phyloP scores from a whole-genome alignment of 2,329 filamentous ascomycete genomes.

The Xylaria sp. region DNA sequence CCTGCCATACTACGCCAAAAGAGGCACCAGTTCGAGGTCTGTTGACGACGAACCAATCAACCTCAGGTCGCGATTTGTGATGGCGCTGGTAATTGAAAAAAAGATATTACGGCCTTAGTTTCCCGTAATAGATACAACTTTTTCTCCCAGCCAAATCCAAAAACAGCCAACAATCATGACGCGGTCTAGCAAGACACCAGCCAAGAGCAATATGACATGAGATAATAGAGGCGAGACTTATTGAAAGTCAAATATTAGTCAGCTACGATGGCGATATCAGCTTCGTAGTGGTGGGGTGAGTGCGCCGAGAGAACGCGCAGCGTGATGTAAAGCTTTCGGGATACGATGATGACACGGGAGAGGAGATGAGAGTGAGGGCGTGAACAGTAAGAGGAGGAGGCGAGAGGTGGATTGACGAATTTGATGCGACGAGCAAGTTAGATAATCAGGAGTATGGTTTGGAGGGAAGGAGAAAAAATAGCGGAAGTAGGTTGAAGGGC shows the following conservation, averaged over 20 bases:
- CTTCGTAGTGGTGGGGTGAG: background rate
- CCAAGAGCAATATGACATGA: background rate
- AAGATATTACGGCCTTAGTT: slow-evolving; percentile 9
- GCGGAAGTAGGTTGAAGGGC: too few species aligned
- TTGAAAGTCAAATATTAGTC: too few species aligned
- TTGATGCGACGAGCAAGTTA: too few species aligned
- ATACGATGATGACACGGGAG: too few species aligned
- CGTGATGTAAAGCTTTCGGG: too few species aligned
- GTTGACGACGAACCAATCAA: slow-evolving; percentile 33
- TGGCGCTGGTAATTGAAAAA: background rate
- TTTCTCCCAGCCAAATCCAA: slow-evolving; percentile 19
- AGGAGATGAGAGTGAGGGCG: too few species aligned
- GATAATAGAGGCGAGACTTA: background rate
- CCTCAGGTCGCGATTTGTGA: slow-evolving; percentile 17
- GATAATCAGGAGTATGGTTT: too few species aligned
- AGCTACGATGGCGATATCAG: too few species aligned
- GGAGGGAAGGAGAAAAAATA: too few species aligned
- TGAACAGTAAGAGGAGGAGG: too few species aligned
- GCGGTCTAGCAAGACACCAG: background rate
- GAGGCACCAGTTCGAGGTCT: slow-evolving; percentile 40
- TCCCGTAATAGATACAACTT: slow-evolving; percentile 13
- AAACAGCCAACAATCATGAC: slow-evolving; percentile 22
- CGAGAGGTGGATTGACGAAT: too few species aligned
- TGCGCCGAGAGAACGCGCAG: background rate
- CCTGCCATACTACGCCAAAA: slow-evolving; percentile 46